Percentiles rank a stretch among this genome's conserved stretches.
Evolutionary conservation across 352 stramenopile species (phyloP).

Genomic region (Phytophthora meadii): DNA sequence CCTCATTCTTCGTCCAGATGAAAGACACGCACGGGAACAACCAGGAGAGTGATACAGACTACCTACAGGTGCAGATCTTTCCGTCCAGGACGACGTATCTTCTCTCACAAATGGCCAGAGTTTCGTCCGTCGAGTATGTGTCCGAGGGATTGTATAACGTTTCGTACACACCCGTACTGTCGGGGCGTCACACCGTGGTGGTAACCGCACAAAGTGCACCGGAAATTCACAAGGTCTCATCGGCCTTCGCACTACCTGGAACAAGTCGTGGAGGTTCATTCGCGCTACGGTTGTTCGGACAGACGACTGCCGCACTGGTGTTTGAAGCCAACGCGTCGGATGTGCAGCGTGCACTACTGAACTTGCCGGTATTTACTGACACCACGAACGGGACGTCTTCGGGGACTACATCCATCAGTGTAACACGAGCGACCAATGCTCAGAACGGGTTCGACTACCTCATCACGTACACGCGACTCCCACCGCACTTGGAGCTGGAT

Average conservation of each 20-base stretch:
- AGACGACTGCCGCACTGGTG: slow-evolving; percentile 69
- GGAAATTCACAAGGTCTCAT: slow-evolving; percentile 88
- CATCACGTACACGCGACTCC: slow-evolving; percentile 68
- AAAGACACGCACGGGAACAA: slow-evolving; percentile 89
- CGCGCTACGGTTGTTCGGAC: slow-evolving; percentile 67
- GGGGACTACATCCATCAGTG: slow-evolving; percentile 44
- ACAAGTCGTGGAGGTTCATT: slow-evolving; percentile 84
- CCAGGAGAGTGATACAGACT: slow-evolving; percentile 46
- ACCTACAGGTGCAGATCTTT: slow-evolving; percentile 55
- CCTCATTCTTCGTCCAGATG: slow-evolving; percentile 78
- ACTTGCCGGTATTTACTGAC: slow-evolving; percentile 52
- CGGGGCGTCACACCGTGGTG: slow-evolving; percentile 86
- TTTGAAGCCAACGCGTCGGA: slow-evolving; percentile 83
- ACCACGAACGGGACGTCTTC: slow-evolving; percentile 14
- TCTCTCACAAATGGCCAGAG: slow-evolving; percentile 22
- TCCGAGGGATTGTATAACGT: slow-evolving; percentile 87
- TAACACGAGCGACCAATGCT: slow-evolving; percentile 55
- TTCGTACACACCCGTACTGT: slow-evolving; percentile 84
- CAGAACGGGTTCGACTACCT: slow-evolving; percentile 79
- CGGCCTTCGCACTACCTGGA: slow-evolving; percentile 65
- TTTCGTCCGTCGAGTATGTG: slow-evolving; percentile 61
- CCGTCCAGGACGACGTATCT: slow-evolving; percentile 43
- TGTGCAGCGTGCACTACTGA: slow-evolving; percentile 73
- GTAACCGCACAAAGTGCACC: slow-evolving; percentile 78
- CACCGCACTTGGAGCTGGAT: slow-evolving; percentile 42